Evolutionary conservation across 2,329 filamentous ascomycete species (phyloP), one percentile per base, ranked within the genome.

Genomic region (Fusarium xylarioides): DNA sequence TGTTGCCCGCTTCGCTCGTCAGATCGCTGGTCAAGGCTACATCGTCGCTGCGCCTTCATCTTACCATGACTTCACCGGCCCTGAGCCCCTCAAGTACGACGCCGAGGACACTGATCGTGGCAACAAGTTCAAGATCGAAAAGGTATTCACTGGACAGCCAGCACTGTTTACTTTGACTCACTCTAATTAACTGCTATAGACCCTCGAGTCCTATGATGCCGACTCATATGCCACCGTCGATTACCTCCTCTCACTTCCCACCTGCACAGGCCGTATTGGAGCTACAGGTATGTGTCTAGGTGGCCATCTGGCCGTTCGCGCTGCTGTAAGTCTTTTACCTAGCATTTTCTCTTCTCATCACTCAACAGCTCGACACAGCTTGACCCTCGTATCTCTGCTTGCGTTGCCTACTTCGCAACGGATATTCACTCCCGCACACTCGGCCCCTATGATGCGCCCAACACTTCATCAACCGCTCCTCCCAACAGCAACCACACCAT

Each of bases 231-330:
- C 90, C 46, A 88, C 90, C 7, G 89, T 95, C 40, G 90, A 94
- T 80, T 85, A 90, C 68, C 89, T 96, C 35, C 86, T 95, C 53
- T 88, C 87, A 30, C 87, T 95, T 28, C 87, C 90, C 9, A 94
- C 92, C n/a, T 94, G 95, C 82, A 97, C 91, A 69, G 95, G 95
- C 55, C 88, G 89, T 40, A 89, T 97, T 74, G 93, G 93, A 50
- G 86, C 91, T 9, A 95, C 93, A 18, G 94, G 94, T 68, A 98
- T 98, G 95, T 98, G 95, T 81, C 90, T 98, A 3, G 95, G 95
- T 58, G 95, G 95, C 4, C 95, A 98, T 80, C 89, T 98, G 23
- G 93, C 90, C 61, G 81, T 90, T 54, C 93, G 82, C 60, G 87
- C 88, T 47, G 84, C 84, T 70, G 87, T 89, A 84, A 66, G 85